A percentile compares a stretch with the other conserved stretches of the same genome.
phyloP scores from a whole-genome alignment of 192 early-diverging fungal species.

The Chytriomyces sp. region DNA sequence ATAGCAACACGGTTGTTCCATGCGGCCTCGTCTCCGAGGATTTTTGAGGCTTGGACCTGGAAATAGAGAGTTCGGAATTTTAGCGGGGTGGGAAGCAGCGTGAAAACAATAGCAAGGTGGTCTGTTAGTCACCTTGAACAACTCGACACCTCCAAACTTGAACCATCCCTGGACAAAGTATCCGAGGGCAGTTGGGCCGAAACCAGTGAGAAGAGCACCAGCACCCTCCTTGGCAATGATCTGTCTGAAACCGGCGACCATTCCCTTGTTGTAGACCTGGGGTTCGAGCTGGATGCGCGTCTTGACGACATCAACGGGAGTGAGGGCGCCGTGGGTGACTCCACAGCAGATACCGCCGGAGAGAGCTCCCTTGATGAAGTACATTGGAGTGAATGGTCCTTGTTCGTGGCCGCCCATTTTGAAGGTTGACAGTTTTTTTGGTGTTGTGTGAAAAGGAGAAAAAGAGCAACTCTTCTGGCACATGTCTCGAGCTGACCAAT shows the following conservation, averaged over 20 bases:
- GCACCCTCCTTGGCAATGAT: constrained; percentile 68
- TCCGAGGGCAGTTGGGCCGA: constrained; percentile 78
- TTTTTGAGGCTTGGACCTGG: constrained; percentile 67
- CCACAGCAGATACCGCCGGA: constrained; percentile 49
- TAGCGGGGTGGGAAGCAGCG: neutral
- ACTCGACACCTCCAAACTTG: constrained; percentile 91
- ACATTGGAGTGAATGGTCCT: constrained; percentile 2
- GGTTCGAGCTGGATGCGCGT: constrained; percentile 74
- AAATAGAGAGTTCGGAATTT: constrained; percentile 10
- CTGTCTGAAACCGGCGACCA: constrained; percentile 44
- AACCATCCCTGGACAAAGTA: constrained; percentile 82
- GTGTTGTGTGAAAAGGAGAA: too few relatives aligned
- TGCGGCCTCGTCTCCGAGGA: constrained; percentile 61
- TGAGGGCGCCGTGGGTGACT: constrained; percentile 50
- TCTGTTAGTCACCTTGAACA: constrained; percentile 66
- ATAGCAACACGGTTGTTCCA: constrained; percentile 65
- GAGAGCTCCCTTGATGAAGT: constrained; percentile 23
- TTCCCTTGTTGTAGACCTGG: constrained; percentile 41
- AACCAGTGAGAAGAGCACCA: constrained; percentile 75
- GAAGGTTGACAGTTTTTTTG: neutral
- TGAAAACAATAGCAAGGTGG: neutral
- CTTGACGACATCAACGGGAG: constrained; percentile 74
- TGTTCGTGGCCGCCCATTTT: neutral
- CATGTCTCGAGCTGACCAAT: too few relatives aligned
- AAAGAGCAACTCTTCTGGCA: too few relatives aligned